These are phyloP conservation scores for Pichia sp. DNA, from an alignment of 1,139 yeast species.

Conservation along the genomic window DNA sequence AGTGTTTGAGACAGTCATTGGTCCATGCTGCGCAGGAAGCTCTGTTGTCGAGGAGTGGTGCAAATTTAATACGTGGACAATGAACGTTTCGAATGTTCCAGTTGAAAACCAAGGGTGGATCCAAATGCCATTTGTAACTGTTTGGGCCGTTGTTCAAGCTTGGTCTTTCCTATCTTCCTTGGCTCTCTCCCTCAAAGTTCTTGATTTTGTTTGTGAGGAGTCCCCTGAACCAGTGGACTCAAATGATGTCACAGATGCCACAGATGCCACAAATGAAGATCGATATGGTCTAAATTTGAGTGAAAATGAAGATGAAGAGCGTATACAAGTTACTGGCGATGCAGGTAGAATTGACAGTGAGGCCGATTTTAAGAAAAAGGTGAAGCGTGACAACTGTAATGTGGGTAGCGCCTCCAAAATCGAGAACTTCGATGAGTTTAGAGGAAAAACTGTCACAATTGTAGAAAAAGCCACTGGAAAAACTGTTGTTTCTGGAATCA, in stretches of 20 bases:
- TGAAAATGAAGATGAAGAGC: slow-evolving; percentile 8
- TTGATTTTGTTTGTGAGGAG: slow-evolving; percentile 22
- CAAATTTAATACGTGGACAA: slow-evolving; percentile 16
- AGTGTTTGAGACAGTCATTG: slow-evolving; percentile 21
- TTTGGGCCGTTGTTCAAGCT: slow-evolving; percentile 27
- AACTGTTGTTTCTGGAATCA: slow-evolving; percentile 9
- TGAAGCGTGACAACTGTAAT: background rate
- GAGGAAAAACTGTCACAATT: slow-evolving; percentile 6
- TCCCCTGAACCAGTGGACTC: slow-evolving; percentile 10
- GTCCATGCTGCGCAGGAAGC: slow-evolving; percentile 24
- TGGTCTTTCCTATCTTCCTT: slow-evolving; percentile 34
- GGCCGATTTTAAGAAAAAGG: slow-evolving; percentile 2
- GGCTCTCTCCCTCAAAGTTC: slow-evolving; percentile 30
- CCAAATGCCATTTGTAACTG: slow-evolving; percentile 35
- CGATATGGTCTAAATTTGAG: background rate
- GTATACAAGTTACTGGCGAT: slow-evolving; percentile 7
- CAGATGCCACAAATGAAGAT: background rate
- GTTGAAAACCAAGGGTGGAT: slow-evolving; percentile 38
- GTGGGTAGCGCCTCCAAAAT: slow-evolving; percentile 9
- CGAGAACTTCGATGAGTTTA: background rate
- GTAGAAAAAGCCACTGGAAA: slow-evolving; percentile 7
- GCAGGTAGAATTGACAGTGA: slow-evolving; percentile 8
- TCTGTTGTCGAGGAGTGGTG: slow-evolving; percentile 20
- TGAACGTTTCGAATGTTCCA: slow-evolving; percentile 26
- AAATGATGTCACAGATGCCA: background rate